Evolutionary conservation across 1,139 yeast species (phyloP).

Genomic region (Komagataea norvegica): DNA sequence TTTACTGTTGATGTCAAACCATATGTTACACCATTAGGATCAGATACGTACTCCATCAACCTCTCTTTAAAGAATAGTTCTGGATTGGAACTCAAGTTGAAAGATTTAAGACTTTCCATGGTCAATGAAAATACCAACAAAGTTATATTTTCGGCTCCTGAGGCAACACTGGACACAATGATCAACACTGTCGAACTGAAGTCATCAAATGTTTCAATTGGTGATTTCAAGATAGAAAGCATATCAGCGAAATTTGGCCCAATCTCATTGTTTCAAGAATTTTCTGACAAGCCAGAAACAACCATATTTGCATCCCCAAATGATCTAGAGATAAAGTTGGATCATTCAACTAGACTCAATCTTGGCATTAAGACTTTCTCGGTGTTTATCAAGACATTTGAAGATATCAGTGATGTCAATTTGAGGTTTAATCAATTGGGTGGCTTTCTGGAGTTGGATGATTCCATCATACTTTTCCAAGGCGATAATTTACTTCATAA

Average conservation of each 20-base stretch:
- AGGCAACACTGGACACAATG: constrained; percentile 3
- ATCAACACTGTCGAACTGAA: constrained; percentile 5
- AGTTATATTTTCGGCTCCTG: constrained; percentile 6
- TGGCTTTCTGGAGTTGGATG: constrained; percentile 7
- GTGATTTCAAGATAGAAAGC: constrained; percentile 24
- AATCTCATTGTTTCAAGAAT: constrained; percentile 24
- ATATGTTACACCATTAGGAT: constrained; percentile 1
- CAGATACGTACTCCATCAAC: constrained; percentile 6
- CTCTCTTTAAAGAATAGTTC: not conserved
- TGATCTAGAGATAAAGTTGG: constrained; percentile 16
- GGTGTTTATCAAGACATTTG: constrained; percentile 16
- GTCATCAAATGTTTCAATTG: constrained; percentile 17
- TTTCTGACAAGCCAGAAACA: constrained; percentile 9
- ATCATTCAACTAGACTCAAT: constrained; percentile 20
- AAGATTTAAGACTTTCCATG: constrained; percentile 1
- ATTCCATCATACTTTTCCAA: constrained; percentile 5
- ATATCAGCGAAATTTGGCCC: constrained; percentile 23
- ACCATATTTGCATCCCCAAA: constrained; percentile 14
- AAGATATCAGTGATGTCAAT: constrained; percentile 8
- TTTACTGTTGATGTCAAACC: constrained; percentile 9
- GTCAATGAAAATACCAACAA: constrained; percentile 9
- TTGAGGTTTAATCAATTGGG: constrained; percentile 9
- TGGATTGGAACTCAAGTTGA: not conserved
- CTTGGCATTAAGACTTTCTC: constrained; percentile 24
- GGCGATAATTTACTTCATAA: not conserved